phyloP scores from a whole-genome alignment of 441 rosid species.

The Syzygium syzygioides region DNA sequence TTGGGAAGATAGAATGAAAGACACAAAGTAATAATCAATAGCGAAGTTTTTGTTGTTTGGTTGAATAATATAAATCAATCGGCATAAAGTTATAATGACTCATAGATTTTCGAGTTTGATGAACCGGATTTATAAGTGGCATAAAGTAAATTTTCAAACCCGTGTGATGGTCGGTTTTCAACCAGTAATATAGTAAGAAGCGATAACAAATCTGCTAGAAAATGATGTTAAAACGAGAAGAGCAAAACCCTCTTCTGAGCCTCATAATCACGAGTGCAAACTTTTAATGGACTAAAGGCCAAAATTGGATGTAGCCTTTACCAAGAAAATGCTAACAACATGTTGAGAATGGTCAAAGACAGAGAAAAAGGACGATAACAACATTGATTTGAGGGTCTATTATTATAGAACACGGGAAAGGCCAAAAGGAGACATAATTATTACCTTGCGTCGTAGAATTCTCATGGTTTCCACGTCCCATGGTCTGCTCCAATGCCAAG shows the following conservation, averaged over 20 bases:
- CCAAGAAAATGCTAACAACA: not conserved
- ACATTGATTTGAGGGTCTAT: not conserved
- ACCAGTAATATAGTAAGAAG: no score
- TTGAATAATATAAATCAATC: no score
- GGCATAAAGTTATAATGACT: not conserved
- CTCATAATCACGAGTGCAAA: not conserved
- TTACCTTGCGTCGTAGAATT: not conserved
- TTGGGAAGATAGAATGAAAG: no score
- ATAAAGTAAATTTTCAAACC: fast-evolving
- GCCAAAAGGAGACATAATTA: fast-evolving
- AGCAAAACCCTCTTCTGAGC: no score
- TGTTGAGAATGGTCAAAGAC: not conserved
- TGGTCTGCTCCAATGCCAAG: fast-evolving
- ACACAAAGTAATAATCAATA: not conserved
- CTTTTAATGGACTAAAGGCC: not conserved
- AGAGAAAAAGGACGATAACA: not conserved
- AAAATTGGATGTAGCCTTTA: not conserved
- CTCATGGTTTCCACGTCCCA: fast-evolving
- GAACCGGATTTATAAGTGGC: no score
- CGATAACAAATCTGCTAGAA: fast-evolving
- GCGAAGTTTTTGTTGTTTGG: not conserved
- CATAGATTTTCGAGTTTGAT: not conserved
- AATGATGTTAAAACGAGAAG: no score
- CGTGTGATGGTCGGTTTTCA: fast-evolving
- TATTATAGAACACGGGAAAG: fast-evolving